These are phyloP conservation scores for Amanita rubescens DNA, from an alignment of 768 basidiomycete genomes.

Conservation along the genomic window DNA sequence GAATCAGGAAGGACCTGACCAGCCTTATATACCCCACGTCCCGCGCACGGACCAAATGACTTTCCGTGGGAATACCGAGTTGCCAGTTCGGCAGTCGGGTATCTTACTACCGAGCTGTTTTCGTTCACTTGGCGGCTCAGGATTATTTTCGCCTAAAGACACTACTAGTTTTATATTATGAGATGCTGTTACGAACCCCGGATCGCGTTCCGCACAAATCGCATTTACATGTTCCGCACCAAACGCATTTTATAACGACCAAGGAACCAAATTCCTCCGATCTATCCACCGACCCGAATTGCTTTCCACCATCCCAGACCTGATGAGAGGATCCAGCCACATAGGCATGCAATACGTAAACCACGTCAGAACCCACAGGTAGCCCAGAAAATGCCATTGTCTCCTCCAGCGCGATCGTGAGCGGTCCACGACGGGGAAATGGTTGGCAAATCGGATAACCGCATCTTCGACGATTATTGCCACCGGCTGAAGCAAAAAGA, in stretches of 20 bases:
- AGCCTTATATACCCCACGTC: constrained; percentile 21
- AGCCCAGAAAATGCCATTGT: constrained; percentile 17
- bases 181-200: no score
- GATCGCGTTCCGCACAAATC: not conserved
- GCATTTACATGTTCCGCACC: no score
- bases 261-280: not conserved
- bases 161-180: not conserved
- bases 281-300: constrained; percentile 4
- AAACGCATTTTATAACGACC: not conserved
- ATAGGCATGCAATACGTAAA: constrained; percentile 18
- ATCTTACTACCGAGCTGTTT: not conserved
- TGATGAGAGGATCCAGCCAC: constrained; percentile 18
- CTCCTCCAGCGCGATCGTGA: constrained; percentile 4
- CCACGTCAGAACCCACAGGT: constrained; percentile 19
- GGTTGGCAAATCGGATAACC: constrained; percentile 11
- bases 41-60: constrained; percentile 35
- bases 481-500: constrained; percentile 28
- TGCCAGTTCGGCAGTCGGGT: not conserved
- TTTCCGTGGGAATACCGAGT: not conserved
- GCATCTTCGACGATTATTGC: constrained; percentile 23
- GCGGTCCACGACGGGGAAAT: not conserved
- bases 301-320: constrained; percentile 13
- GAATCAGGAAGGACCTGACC: constrained; percentile 15
- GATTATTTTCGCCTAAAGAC: not conserved
- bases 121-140: no score